Base-by-base conservation (phyloP, 345 rosid species). In the Salix suchowensis region DNA sequence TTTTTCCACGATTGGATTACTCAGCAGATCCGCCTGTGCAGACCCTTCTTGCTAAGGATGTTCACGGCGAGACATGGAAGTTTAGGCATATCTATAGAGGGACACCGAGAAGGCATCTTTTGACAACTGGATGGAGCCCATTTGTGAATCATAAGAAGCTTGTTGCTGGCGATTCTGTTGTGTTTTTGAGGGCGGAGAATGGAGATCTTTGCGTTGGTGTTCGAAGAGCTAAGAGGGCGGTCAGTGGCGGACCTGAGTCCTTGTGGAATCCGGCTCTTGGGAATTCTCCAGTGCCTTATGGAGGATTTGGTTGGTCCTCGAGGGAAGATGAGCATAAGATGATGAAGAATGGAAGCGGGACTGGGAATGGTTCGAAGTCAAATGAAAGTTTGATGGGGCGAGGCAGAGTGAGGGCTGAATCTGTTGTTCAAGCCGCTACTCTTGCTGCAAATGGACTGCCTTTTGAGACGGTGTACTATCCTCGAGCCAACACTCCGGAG, bases 41-140 rank as follows among this genome's bases (percentile, higher is more conserved):
- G 90, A 93, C 90, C 24, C 89, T 96, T 79, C 87, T 93, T 28
- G 99, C 94, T 0, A 96, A 91, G 81, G 99, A 96, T 77, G 98
- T 96, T 40, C 99, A 93, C 42, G 98, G 97, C 0, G 92, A 93
- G 78, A 86, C 86, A 19, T 96, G 99, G 98, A 96, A 89, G 80
- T 96, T 93, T 80, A 86, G 99, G 84, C 99, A 96, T 84, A 96
- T 96, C 4, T 96, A 93, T 34, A 86, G 99, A 71, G 98, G 99
- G 7, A 93, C 99, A 0, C 99, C 99, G 8, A 89, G 99, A 19
- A 89, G 99, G 5, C 99, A 96, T 83, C 94, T 96, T 64, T 80
- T 96, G 78, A 96, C 99, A 0, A 96, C 99, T 2, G 99, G 99
- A 9, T 96, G 99, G 98, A 93, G 98, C 82, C 93, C 90, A 70